Evolutionary conservation across 768 basidiomycete species (phyloP).

Genomic region (Saitozyma sp.): DNA sequence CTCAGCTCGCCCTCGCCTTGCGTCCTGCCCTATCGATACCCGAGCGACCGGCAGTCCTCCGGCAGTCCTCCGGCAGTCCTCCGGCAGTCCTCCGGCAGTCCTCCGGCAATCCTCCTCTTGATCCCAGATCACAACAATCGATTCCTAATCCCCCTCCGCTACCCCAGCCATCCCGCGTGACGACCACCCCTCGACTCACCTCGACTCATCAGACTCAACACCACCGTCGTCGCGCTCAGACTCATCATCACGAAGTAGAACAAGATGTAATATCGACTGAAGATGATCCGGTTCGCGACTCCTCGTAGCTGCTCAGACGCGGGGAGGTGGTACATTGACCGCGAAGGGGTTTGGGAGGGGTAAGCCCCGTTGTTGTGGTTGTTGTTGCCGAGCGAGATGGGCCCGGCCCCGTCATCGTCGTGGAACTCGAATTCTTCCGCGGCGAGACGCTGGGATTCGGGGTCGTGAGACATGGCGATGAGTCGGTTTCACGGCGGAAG

Average conservation of each 20-base stretch:
- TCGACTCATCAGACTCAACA: constrained; percentile 45
- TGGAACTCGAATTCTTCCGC: constrained; percentile 5
- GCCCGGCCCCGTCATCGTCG: constrained; percentile 5
- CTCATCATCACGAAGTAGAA: constrained; percentile 52
- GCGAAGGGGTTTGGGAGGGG: neutral
- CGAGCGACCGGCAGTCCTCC: neutral
- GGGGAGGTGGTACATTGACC: constrained; percentile 46
- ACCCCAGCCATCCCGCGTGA: neutral
- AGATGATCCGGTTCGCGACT: constrained; percentile 51
- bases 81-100: neutral
- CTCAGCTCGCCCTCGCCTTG: too few species aligned
- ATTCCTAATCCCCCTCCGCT: neutral
- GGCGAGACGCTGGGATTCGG: too few species aligned
- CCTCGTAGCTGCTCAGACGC: constrained; percentile 46
- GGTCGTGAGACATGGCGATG: too few species aligned
- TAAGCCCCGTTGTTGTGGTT: neutral
- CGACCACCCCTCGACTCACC: constrained; percentile 22
- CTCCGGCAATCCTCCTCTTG: neutral
- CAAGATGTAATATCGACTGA: constrained; percentile 50
- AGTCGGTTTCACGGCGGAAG: too few species aligned
- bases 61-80: neutral
- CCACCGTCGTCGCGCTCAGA: constrained; percentile 48
- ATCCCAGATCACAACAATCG: neutral
- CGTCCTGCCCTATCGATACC: neutral
- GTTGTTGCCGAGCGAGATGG: neutral